These are phyloP conservation scores for Eutrema japonicum DNA, from an alignment of 345 rosid species.

Conservation along the genomic window DNA sequence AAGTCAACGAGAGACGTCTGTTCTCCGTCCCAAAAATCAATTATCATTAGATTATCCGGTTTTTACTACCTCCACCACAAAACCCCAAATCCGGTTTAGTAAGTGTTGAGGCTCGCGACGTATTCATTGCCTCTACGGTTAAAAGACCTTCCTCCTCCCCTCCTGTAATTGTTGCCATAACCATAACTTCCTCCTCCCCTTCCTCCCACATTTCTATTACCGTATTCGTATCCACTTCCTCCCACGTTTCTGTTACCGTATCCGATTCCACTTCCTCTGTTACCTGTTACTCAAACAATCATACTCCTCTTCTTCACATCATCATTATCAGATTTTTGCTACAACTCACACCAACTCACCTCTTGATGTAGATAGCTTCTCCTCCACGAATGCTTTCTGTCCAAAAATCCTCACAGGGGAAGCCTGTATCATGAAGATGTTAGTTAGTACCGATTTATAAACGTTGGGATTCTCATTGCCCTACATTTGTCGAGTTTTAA, in stretches of 20 bases:
- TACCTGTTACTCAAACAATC: constrained; percentile 27
- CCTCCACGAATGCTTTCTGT: constrained; percentile 70
- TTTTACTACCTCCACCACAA: background rate
- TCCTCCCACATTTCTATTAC: constrained; percentile 2
- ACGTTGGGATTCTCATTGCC: background rate
- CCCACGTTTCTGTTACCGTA: constrained; percentile 7
- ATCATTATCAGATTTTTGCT: background rate
- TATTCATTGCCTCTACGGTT: constrained; percentile 30
- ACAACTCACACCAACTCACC: constrained; percentile 30
- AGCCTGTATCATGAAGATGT: constrained; percentile 56
- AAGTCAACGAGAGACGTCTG: constrained; percentile 2
- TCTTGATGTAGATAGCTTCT: constrained; percentile 47
- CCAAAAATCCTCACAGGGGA: constrained; percentile 77
- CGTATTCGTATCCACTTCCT: constrained; percentile 6
- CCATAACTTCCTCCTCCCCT: constrained; percentile 22
- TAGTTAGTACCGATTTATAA: background rate
- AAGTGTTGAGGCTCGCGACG: constrained; percentile 18
- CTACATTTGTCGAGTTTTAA: background rate
- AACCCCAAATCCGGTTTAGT: constrained; percentile 31
- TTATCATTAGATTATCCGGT: constrained; percentile 16
- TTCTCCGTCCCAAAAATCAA: constrained; percentile 14
- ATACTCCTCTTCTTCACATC: background rate
- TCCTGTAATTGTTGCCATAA: constrained; percentile 23
- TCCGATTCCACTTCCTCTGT: constrained; percentile 22
- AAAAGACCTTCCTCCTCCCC: constrained; percentile 29